These are phyloP conservation scores for Coniella lustricola DNA, from an alignment of 2,329 filamentous ascomycete genomes.

Conservation along the genomic window DNA sequence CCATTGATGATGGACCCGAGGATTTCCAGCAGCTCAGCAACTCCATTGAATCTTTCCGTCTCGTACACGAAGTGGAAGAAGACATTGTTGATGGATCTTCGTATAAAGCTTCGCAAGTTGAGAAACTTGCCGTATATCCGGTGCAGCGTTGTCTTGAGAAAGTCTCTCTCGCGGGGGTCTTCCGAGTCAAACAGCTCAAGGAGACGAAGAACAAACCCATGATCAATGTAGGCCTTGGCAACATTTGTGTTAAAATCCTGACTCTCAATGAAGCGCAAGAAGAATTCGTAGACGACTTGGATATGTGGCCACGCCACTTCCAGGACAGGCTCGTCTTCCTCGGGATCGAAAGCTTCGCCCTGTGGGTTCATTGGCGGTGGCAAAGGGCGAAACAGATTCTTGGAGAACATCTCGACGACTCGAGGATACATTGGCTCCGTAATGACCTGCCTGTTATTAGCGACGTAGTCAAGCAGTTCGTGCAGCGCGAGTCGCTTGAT, in stretches of 20 bases:
- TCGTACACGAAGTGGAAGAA: constrained; percentile 99
- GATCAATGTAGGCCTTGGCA: constrained; percentile 96
- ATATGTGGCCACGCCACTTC: constrained; percentile 99
- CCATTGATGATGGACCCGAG: constrained; percentile 98
- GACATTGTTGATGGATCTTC: constrained; percentile 98
- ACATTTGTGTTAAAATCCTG: constrained; percentile 99
- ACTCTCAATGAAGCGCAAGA: constrained; percentile 96
- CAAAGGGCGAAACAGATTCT: constrained; percentile 96
- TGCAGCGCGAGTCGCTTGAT: constrained; percentile 96
- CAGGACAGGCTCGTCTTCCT: constrained; percentile 95
- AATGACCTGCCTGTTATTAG: constrained; percentile 97
- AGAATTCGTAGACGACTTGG: constrained; percentile 99
- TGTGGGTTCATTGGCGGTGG: constrained; percentile 96
- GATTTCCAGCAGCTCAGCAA: constrained; percentile 93
- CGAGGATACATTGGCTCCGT: constrained; percentile 98
- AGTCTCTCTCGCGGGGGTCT: constrained; percentile 92
- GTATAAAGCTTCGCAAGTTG: constrained; percentile 93
- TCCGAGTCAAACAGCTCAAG: constrained; percentile 98
- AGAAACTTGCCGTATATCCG: constrained; percentile 99
- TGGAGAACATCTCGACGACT: constrained; percentile 98
- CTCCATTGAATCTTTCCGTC: constrained; percentile 96
- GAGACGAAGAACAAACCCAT: constrained; percentile 91
- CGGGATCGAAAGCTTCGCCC: constrained; percentile 95
- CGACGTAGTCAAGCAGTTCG: constrained; percentile 94
- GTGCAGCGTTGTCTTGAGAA: constrained; percentile 95